Percentiles rank a stretch among this genome's conserved stretches.
Evolutionary conservation across 371 early-diverging fungal species (phyloP).

Genomic region (Haplosporangium sp.): DNA sequence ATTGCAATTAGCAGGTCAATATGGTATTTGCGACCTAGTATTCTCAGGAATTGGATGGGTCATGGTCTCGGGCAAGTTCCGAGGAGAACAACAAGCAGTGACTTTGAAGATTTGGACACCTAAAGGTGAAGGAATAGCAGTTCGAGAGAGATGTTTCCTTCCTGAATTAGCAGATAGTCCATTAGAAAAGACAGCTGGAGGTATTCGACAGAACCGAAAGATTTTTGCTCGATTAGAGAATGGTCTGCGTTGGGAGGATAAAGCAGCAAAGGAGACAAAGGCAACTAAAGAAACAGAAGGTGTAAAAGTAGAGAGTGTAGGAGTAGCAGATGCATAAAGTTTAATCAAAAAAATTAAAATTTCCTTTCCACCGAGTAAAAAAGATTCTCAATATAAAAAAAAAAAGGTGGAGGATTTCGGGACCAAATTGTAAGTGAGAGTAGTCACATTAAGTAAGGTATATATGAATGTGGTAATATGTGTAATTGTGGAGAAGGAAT

Average conservation of each 20-base stretch:
- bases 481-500: background rate
- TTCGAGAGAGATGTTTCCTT: slow-evolving; percentile 29
- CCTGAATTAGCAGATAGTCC: slow-evolving; percentile 38
- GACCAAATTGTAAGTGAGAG: no score
- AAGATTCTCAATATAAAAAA: no score
- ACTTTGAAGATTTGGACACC: slow-evolving; percentile 47
- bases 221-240: slow-evolving; percentile 24
- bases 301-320: background rate
- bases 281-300: background rate
- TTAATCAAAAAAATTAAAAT: no score
- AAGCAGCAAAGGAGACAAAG: background rate
- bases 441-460: no score
- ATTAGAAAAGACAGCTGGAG: slow-evolving; percentile 42
- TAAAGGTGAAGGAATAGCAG: slow-evolving; percentile 32
- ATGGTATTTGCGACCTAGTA: slow-evolving; percentile 49
- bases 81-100: slow-evolving; percentile 21
- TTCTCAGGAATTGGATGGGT: slow-evolving; percentile 55
- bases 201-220: slow-evolving; percentile 42
- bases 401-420: no score
- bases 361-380: no score
- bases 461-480: no score
- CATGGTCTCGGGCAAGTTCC: slow-evolving; percentile 53
- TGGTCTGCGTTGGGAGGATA: background rate
- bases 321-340: background rate
- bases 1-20: slow-evolving; percentile 29